Evolutionary conservation across 305 asterid species (phyloP).

Genomic region (Plantago coronopus): DNA sequence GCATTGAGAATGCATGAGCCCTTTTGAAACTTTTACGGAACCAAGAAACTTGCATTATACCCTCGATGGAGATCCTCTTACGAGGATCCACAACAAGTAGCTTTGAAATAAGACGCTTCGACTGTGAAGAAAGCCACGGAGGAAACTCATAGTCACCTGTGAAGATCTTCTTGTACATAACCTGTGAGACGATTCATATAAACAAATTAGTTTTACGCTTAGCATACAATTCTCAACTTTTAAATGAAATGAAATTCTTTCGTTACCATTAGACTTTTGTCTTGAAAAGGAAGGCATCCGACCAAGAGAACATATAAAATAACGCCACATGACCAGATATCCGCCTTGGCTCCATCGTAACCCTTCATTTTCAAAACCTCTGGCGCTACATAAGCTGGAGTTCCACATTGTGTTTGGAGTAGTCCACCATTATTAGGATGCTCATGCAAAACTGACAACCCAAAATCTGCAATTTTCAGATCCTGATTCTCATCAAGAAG

Average conservation of each 20-base stretch:
- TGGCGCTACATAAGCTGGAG: conserved; percentile 51
- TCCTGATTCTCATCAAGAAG: conserved; percentile 47
- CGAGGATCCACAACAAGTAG: conserved; percentile 38
- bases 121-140: conserved; percentile 40
- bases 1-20: conserved; percentile 26
- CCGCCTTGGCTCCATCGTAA: conserved; percentile 52
- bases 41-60: conserved; percentile 38
- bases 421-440: conserved; percentile 32
- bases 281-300: conserved; percentile 44
- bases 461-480: conserved; percentile 45
- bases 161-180: conserved; percentile 39
- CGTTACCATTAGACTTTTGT: conserved; percentile 26
- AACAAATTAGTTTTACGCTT: too few species aligned
- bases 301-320: conserved; percentile 43
- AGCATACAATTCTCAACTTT: too few species aligned
- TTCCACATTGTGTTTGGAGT: conserved; percentile 52
- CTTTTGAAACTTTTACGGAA: conserved; percentile 28
- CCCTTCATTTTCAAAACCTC: conserved; percentile 43
- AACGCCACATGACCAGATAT: conserved; percentile 53
- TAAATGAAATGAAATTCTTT: too few species aligned
- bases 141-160: conserved; percentile 39
- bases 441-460: conserved; percentile 44
- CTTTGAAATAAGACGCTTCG: conserved; percentile 36
- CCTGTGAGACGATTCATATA: too few species aligned
- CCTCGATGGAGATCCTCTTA: conserved; percentile 34